Percentiles rank a stretch among this genome's conserved stretches.
Conservation (phyloP, 192 early-diverging fungal genomes). For the Backusella liffmaniae region DNA sequence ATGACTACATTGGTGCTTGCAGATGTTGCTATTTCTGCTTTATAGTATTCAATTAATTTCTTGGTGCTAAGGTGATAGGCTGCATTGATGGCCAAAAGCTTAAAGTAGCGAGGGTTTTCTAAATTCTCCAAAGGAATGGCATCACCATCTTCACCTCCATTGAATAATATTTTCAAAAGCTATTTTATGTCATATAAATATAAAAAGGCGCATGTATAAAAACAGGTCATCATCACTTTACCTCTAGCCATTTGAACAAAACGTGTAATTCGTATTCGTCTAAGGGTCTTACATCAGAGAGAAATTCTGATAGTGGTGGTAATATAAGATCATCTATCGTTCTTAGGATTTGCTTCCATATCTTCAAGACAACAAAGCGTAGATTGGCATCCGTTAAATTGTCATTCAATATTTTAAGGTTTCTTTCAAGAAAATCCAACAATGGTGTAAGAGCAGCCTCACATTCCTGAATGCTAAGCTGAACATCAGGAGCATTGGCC, state of each 20-base stretch:
- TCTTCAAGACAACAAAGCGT: slow-evolving; percentile 58
- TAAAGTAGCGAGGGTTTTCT: slow-evolving; percentile 63
- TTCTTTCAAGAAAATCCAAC: slow-evolving; percentile 78
- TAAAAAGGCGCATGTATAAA: background rate
- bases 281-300: slow-evolving; percentile 57
- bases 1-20: slow-evolving; percentile 28
- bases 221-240: slow-evolving; percentile 9
- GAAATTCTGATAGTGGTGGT: slow-evolving; percentile 61
- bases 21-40: slow-evolving; percentile 13
- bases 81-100: slow-evolving; percentile 55
- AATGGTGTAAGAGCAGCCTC: slow-evolving; percentile 67
- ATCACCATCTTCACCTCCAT: slow-evolving; percentile 71
- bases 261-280: slow-evolving; percentile 62
- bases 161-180: slow-evolving; percentile 73
- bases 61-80: slow-evolving; percentile 66
- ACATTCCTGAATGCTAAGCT: slow-evolving; percentile 50
- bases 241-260: slow-evolving; percentile 68
- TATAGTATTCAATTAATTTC: slow-evolving; percentile 64
- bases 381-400: slow-evolving; percentile 68
- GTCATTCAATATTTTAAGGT: slow-evolving; percentile 64
- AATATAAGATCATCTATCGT: slow-evolving; percentile 67
- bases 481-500: slow-evolving; percentile 30
- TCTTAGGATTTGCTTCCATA: slow-evolving; percentile 74
- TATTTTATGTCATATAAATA: slow-evolving; percentile 17
- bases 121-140: slow-evolving; percentile 59